Percentiles rank a stretch among this genome's conserved stretches.
Evolutionary conservation across 2,329 filamentous ascomycete species (phyloP).

Genomic region (Botrytis sinoallii): DNA sequence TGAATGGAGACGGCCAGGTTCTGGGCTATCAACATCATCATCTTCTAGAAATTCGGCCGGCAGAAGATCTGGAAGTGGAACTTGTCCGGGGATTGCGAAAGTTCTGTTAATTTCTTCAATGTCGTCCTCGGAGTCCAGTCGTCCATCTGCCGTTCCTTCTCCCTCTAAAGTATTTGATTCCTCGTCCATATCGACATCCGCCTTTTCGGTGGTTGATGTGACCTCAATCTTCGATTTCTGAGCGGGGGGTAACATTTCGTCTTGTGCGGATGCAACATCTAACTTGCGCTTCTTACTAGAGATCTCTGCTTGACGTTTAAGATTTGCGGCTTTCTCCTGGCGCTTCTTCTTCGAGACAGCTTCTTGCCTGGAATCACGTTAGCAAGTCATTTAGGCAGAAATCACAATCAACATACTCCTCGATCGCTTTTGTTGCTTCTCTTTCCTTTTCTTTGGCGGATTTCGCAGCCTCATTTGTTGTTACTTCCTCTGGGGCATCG

Average conservation of each 20-base stretch:
- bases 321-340: slow-evolving; percentile 31
- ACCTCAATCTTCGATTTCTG: slow-evolving; percentile 14
- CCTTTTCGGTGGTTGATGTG: not conserved
- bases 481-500: slow-evolving; percentile 36
- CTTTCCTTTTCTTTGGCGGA: slow-evolving; percentile 25
- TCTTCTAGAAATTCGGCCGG: slow-evolving; percentile 36
- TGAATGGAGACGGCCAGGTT: not conserved
- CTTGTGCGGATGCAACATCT: slow-evolving; percentile 14
- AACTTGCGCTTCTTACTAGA: slow-evolving; percentile 31
- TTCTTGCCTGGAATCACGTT: slow-evolving; percentile 29
- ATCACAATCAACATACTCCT: slow-evolving; percentile 28
- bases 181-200: slow-evolving; percentile 9
- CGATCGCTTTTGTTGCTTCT: slow-evolving; percentile 33
- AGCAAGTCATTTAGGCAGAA: slow-evolving; percentile 3
- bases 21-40: slow-evolving; percentile 21
- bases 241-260: slow-evolving; percentile 13
- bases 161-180: slow-evolving; percentile 17
- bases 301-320: slow-evolving; percentile 31
- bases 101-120: slow-evolving; percentile 8
- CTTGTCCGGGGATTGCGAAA: slow-evolving; percentile 2
- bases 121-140: slow-evolving; percentile 14
- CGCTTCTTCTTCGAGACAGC: slow-evolving; percentile 33
- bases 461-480: slow-evolving; percentile 29
- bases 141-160: slow-evolving; percentile 14
- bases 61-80: slow-evolving; percentile 32